Evolutionary conservation across 2,329 filamentous ascomycete species (phyloP).

Genomic region (Didymella pomorum): DNA sequence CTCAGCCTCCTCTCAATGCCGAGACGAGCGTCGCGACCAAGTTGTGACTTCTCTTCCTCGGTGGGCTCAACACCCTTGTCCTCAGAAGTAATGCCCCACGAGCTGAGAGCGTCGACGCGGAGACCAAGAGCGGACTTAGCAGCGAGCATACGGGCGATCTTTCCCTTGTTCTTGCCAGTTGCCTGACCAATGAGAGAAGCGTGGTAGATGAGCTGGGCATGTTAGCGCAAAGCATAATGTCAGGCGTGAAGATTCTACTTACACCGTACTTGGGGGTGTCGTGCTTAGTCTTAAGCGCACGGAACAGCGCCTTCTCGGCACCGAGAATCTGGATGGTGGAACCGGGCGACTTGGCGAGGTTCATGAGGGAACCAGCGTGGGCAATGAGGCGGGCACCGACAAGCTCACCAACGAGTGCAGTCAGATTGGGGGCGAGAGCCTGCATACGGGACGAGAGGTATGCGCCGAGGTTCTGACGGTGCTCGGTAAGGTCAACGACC

Average conservation of each 20-base stretch:
- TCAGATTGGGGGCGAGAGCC: slow-evolving; percentile 95
- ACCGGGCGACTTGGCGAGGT: slow-evolving; percentile 91
- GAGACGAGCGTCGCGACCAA: slow-evolving; percentile 76
- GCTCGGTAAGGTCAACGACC: slow-evolving; percentile 86
- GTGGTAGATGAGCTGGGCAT: slow-evolving; percentile 69
- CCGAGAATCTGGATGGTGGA: slow-evolving; percentile 98
- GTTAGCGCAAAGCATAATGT: neutral
- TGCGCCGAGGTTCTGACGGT: slow-evolving; percentile 80
- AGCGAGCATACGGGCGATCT: slow-evolving; percentile 95
- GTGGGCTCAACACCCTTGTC: slow-evolving; percentile 63
- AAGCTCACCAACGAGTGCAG: slow-evolving; percentile 88
- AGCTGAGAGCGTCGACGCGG: slow-evolving; percentile 87
- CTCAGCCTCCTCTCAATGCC: slow-evolving; percentile 80
- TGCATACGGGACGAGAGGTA: slow-evolving; percentile 95
- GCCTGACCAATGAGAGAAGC: slow-evolving; percentile 85
- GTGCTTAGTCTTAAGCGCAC: slow-evolving; percentile 98
- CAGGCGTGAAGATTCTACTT: slow-evolving; percentile 45
- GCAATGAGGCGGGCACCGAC: slow-evolving; percentile 95
- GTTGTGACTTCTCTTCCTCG: slow-evolving; percentile 85
- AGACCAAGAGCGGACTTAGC: slow-evolving; percentile 93
- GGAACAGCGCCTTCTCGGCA: slow-evolving; percentile 98
- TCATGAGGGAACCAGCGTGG: slow-evolving; percentile 92
- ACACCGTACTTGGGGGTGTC: slow-evolving; percentile 95
- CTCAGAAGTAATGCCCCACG: slow-evolving; percentile 72
- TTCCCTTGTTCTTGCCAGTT: slow-evolving; percentile 98